Evolutionary conservation across 2,329 filamentous ascomycete genomes (phyloP).

Genomic region (Microdochium trichocladiopsis): DNA sequence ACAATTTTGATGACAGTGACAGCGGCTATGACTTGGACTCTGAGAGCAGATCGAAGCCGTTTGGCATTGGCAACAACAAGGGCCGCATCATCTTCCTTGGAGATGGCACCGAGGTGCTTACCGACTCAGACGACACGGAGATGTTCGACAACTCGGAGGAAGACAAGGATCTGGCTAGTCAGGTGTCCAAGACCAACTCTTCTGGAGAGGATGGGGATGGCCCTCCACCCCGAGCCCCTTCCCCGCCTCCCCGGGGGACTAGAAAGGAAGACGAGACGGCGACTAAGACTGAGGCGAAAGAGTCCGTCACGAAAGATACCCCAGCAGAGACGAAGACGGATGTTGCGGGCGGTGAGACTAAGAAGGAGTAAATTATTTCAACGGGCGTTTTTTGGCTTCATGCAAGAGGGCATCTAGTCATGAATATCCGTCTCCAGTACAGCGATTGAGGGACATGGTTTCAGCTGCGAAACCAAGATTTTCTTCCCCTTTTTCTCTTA

Average conservation of each 20-base stretch:
- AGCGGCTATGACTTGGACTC: constrained; percentile 70
- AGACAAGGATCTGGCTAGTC: constrained; percentile 78
- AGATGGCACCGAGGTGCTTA: constrained; percentile 87
- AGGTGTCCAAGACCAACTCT: constrained; percentile 61
- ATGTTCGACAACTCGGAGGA: constrained; percentile 88
- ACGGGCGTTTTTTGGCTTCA: background rate
- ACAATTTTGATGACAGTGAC: constrained; percentile 76
- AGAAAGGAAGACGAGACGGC: constrained; percentile 16
- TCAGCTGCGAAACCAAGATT: background rate
- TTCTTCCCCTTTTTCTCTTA: background rate
- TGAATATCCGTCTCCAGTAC: background rate
- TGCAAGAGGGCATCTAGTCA: background rate
- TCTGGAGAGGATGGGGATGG: constrained; percentile 17
- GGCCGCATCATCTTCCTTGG: constrained; percentile 92
- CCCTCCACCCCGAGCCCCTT: constrained; percentile 21
- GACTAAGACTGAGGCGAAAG: constrained; percentile 9
- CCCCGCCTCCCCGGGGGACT: constrained; percentile 18
- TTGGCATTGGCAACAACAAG: constrained; percentile 63
- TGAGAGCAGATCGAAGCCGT: constrained; percentile 55
- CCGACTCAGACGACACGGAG: constrained; percentile 82
- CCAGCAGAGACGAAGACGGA: constrained; percentile 11
- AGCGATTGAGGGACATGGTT: background rate
- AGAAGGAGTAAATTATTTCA: constrained; percentile 11
- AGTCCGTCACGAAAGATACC: constrained; percentile 15
- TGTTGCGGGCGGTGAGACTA: constrained; percentile 14